These are phyloP conservation scores for Coemansia sp. DNA, from an alignment of 192 early-diverging fungal genomes.

Conservation along the genomic window DNA sequence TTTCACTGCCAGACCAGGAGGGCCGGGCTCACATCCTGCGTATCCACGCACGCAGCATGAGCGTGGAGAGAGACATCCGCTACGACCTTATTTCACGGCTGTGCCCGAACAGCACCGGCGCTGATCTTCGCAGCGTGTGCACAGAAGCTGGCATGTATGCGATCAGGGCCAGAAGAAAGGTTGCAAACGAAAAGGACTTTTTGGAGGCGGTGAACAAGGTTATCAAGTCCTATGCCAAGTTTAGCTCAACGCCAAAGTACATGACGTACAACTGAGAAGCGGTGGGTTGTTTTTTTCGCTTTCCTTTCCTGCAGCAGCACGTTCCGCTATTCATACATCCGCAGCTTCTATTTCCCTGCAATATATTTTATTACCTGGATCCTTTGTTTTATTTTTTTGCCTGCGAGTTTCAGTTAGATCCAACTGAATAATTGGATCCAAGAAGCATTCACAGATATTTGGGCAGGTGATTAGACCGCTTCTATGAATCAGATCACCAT, in stretches of 20 bases:
- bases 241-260: constrained; percentile 96
- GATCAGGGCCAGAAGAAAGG: constrained; percentile 95
- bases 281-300: background rate
- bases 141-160: constrained; percentile 99
- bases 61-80: constrained; percentile 98
- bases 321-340: constrained; percentile 2
- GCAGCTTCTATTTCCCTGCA: background rate
- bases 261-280: constrained; percentile 71
- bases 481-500: no score
- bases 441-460: no score
- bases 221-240: constrained; percentile 98
- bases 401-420: background rate
- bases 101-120: constrained; percentile 99
- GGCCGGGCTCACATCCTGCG: constrained; percentile 98
- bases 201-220: constrained; percentile 99
- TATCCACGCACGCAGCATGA: constrained; percentile 99
- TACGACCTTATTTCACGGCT: constrained; percentile 97
- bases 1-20: constrained; percentile 91
- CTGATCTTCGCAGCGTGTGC: constrained; percentile 97
- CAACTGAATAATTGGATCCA: no score
- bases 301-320: background rate
- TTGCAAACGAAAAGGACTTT: constrained; percentile 99
- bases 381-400: background rate
- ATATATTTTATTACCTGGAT: background rate
- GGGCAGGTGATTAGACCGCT: no score